Percentiles rank a stretch among this genome's conserved stretches.
phyloP scores from a whole-genome alignment of 2,329 filamentous ascomycete species.

The Colletotrichum plurivorum region DNA sequence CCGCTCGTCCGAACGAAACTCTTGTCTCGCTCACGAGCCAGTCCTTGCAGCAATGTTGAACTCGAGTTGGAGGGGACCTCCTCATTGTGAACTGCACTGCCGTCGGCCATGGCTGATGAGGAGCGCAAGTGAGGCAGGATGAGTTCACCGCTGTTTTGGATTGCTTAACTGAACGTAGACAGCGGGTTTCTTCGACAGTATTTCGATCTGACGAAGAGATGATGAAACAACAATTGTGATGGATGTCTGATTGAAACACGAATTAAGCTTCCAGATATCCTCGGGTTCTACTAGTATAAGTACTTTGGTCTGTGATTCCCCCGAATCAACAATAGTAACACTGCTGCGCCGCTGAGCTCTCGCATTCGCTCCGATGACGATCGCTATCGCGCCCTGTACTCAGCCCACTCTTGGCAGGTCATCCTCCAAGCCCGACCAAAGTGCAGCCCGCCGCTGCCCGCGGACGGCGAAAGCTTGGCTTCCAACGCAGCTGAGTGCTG shows the following conservation, averaged over 20 bases:
- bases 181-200: no score
- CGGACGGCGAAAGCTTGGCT: slow-evolving; percentile 13
- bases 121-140: no score
- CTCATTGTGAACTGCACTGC: not conserved
- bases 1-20: not conserved
- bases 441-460: slow-evolving; percentile 10
- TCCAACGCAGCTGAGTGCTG: not conserved
- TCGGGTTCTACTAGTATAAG: no score
- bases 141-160: no score
- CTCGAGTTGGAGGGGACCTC: not conserved
- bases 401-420: slow-evolving; percentile 31
- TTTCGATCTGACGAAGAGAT: no score
- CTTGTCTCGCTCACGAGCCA: slow-evolving; percentile 19
- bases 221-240: no score
- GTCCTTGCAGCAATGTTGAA: not conserved
- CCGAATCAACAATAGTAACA: not conserved
- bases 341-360: not conserved
- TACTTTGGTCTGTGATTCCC: no score
- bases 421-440: slow-evolving; percentile 11
- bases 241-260: not conserved
- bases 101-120: not conserved
- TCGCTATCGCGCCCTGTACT: not conserved
- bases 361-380: slow-evolving; percentile 20
- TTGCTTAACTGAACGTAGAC: no score
- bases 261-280: not conserved